Conservation (phyloP, 768 basidiomycete species). For the Lactarius pseudohatsudake region DNA sequence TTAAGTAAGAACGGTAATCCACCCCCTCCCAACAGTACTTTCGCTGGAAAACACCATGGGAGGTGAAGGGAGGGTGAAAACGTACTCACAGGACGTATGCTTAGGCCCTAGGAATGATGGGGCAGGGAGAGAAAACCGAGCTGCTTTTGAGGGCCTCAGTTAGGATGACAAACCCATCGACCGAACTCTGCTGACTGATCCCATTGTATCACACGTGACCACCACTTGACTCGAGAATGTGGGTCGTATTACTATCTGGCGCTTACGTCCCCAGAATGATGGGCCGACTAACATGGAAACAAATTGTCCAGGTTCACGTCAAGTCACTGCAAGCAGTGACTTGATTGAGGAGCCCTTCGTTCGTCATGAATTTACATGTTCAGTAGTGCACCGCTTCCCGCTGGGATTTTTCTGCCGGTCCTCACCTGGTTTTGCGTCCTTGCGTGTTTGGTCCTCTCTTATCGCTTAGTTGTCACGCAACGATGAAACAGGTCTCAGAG, state of each 20-base stretch:
- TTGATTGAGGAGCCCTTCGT: too few species aligned
- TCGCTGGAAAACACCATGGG: background rate
- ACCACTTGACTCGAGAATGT: background rate
- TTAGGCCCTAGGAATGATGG: background rate
- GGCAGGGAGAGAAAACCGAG: background rate
- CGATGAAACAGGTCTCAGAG: background rate
- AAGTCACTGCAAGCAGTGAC: too few species aligned
- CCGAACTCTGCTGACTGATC: constrained; percentile 17
- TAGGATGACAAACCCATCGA: constrained; percentile 17
- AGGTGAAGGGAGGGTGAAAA: background rate
- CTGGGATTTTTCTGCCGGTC: background rate
- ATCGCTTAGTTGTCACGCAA: background rate
- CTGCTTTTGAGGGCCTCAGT: constrained; percentile 10
- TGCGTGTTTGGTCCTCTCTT: background rate
- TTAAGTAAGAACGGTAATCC: constrained; percentile 4
- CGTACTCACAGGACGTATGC: constrained; percentile 17
- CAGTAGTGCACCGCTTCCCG: background rate
- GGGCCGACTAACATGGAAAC: background rate
- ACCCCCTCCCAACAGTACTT: constrained; percentile 10
- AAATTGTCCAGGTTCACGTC: too few species aligned
- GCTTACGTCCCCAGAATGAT: background rate
- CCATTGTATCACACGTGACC: constrained; percentile 15
- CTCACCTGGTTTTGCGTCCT: background rate
- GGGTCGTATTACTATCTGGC: background rate
- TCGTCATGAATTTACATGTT: too few species aligned